These are phyloP conservation scores for Auxenochlorella pyrenoidosa DNA, from an alignment of 139 green algal genomes.

Conservation along the genomic window DNA sequence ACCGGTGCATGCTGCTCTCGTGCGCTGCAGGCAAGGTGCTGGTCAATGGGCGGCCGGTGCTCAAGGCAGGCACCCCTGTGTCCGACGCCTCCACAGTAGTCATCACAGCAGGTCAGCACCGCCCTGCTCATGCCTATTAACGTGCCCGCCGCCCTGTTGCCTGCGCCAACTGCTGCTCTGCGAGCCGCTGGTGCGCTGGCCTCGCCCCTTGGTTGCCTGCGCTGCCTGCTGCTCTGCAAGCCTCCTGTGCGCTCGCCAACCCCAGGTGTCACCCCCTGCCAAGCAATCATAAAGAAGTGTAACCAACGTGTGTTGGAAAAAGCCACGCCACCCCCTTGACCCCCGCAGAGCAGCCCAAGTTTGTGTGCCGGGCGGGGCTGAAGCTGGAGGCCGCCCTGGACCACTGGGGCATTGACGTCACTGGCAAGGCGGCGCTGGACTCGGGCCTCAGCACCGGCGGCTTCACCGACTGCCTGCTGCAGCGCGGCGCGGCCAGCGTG, in stretches of 20 bases:
- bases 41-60: constrained; percentile 70
- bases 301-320: no score
- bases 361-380: constrained; percentile 84
- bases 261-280: no score
- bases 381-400: constrained; percentile 95
- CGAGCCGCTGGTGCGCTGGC: no score
- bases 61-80: constrained; percentile 84
- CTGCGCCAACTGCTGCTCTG: no score
- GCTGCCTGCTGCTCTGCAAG: no score
- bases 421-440: constrained; percentile 81
- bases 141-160: no score
- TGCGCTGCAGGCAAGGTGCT: constrained; percentile 76
- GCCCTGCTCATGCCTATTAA: no score
- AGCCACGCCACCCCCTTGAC: no score
- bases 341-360: constrained; percentile 82
- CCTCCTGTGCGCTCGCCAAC: no score
- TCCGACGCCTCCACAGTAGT: constrained; percentile 55
- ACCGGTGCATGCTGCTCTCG: no score
- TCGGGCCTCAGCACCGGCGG: constrained; percentile 95
- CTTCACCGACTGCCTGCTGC: constrained; percentile 98
- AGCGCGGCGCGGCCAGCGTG: constrained; percentile 83
- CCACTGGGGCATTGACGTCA: constrained; percentile 83
- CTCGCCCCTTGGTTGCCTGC: no score
- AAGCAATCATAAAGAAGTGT: no score
- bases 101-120: constrained; percentile 56